Base-by-base conservation (phyloP, 495 filamentous ascomycete genomes). In the Massariosphaeria phaeospora region DNA sequence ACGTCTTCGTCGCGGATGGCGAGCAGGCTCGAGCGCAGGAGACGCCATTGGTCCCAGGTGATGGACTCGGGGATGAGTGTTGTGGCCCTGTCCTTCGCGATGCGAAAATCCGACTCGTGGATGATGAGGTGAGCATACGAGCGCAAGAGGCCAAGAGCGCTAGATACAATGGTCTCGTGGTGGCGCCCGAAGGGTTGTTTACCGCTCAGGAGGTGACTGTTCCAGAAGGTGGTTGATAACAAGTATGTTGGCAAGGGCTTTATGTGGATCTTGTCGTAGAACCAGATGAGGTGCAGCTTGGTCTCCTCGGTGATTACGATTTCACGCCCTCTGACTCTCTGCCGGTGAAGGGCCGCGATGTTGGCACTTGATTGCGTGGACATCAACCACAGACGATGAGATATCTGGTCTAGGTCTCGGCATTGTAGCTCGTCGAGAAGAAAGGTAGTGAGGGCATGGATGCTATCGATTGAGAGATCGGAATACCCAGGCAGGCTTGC, bases 41-140 rank as follows among this genome's bases (percentile, higher is more conserved):
- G 1, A 24, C 36, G 17, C 1, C 6, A 59, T 6, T 38, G 0
- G 10, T 5, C 10, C 21, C 27, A 60, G 6, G 5, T 39, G 3
- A 51, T 18, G 12, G 1, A 4, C n/a, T 42, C 21, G 8, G 51
- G 56, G 3, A 63, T 21, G n/a, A 51, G 34, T 8, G 4, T 4
- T 1, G 57, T 12, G 15, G 2, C 3, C 1, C 18, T 7, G 3
- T 63, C 43, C 33, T 30, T 26, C 0, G 60, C 56, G 18, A 63
- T 50, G 2, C 24, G 3, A 24, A 60, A 60, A 41, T 63, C 60
- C 4, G 45, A 54, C 24, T 60, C 34, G 26, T 57, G 30, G 23
- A 18, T 10, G 15, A 65, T 31, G 2, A 65, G 35, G 13, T 38
- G 26, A 11, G 25, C 3, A 23, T 60, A 63, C 8, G 60, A 24